Conservation (phyloP, 345 rosid genomes). For the Erysimum cheiranthoides region DNA sequence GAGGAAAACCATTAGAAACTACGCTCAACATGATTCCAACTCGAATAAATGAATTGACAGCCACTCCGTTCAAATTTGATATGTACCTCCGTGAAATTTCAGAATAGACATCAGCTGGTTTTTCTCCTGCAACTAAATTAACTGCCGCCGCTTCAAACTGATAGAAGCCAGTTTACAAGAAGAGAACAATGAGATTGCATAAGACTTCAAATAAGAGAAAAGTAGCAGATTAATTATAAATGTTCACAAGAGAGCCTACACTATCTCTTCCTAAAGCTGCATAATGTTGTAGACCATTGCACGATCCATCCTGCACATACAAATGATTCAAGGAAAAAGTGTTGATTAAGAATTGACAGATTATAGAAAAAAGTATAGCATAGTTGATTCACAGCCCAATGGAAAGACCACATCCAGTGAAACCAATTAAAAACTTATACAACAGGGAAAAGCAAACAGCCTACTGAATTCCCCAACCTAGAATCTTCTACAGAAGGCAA, state of each 20-base stretch:
- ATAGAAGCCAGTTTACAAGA: conserved; percentile 39
- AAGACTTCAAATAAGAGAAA: conserved; percentile 7
- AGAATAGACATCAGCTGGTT: conserved; percentile 95
- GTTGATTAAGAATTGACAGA: not conserved
- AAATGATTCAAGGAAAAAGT: conserved; percentile 9
- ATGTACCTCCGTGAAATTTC: conserved; percentile 90
- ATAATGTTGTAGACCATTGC: conserved; percentile 98
- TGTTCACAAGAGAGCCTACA: conserved; percentile 58
- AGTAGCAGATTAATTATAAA: not conserved
- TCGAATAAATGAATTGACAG: conserved; percentile 4
- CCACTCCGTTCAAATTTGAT: conserved; percentile 5
- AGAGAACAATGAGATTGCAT: conserved; percentile 26
- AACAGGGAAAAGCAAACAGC: not conserved
- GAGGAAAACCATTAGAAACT: conserved; percentile 25
- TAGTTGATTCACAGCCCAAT: conserved; percentile 9
- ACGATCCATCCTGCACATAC: conserved; percentile 86
- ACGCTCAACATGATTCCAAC: not conserved
- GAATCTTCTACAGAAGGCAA: conserved; percentile 11
- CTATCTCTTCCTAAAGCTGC: conserved; percentile 97
- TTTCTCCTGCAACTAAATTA: conserved; percentile 79
- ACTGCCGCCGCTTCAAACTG: conserved; percentile 98
- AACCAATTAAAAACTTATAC: not conserved
- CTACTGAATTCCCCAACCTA: not conserved
- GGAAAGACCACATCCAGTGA: not conserved
- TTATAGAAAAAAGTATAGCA: not conserved